These are phyloP conservation scores for Hypoxylon lienhwacheense DNA, from an alignment of 495 filamentous ascomycete genomes.

Conservation along the genomic window DNA sequence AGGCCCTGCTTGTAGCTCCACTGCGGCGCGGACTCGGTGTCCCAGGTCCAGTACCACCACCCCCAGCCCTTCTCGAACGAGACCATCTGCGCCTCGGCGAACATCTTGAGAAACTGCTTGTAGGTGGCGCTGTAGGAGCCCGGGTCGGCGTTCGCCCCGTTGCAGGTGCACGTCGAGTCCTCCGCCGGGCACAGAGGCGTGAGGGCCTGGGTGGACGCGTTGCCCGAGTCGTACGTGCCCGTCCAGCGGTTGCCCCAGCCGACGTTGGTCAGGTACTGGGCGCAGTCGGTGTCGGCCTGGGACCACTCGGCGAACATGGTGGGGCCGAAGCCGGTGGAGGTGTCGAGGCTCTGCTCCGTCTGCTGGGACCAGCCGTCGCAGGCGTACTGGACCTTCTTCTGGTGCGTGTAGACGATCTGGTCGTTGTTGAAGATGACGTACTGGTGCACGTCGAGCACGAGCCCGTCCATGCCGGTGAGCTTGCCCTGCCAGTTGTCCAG, in stretches of 20 bases:
- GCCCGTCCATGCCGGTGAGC: conserved; percentile 56
- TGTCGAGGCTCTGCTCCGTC: conserved; percentile 68
- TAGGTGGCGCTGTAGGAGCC: conserved; percentile 69
- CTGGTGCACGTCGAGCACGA: conserved; percentile 91
- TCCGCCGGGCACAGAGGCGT: conserved; percentile 71
- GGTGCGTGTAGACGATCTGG: conserved; percentile 72
- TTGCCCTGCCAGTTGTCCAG: conserved; percentile 75
- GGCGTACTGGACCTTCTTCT: conserved; percentile 76
- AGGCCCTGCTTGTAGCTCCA: conserved; percentile 93
- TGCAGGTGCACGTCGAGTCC: conserved; percentile 68
- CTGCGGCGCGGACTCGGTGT: conserved; percentile 67
- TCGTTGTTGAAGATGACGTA: conserved; percentile 85
- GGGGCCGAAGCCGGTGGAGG: conserved; percentile 82
- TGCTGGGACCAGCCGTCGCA: conserved; percentile 85
- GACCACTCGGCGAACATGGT: conserved; percentile 98
- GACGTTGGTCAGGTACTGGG: conserved; percentile 84
- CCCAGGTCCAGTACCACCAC: conserved; percentile 96
- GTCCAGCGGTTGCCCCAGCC: conserved; percentile 87
- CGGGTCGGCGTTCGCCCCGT: conserved; percentile 71
- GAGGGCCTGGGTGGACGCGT: conserved; percentile 56
- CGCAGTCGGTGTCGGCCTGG: conserved; percentile 97
- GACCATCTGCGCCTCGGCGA: conserved; percentile 94
- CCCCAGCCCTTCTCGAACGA: conserved; percentile 90
- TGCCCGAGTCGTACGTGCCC: conserved; percentile 66
- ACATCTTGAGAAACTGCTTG: conserved; percentile 82